These are phyloP conservation scores for Fusarium sacchari DNA, from an alignment of 2,329 filamentous ascomycete species.

Conservation along the genomic window DNA sequence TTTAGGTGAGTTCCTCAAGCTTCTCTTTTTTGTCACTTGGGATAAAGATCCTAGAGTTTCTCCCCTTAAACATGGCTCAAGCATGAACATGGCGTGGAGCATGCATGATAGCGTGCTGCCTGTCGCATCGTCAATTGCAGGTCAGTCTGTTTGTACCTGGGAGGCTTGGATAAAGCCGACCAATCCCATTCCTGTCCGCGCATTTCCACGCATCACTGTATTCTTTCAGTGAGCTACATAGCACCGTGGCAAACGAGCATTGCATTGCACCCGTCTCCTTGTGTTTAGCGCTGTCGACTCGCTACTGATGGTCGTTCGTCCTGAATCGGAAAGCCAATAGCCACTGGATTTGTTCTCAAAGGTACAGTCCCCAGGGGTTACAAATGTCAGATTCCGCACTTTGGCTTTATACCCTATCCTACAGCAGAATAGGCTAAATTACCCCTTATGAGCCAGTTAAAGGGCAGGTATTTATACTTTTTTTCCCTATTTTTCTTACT, in stretches of 20 bases:
- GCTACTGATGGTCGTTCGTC: neutral
- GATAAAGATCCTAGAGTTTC: neutral
- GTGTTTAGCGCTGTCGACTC: slow-evolving; percentile 22
- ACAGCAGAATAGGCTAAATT: too few relatives aligned
- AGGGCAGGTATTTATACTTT: too few relatives aligned
- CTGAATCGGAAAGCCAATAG: slow-evolving; percentile 26
- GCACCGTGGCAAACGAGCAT: neutral
- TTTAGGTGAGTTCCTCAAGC: neutral
- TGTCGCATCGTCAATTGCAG: neutral
- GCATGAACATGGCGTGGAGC: slow-evolving; percentile 16
- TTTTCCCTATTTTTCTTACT: too few relatives aligned
- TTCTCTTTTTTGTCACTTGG: neutral
- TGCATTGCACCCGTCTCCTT: slow-evolving; percentile 4
- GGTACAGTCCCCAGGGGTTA: neutral
- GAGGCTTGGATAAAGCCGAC: slow-evolving; percentile 23
- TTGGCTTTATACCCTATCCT: too few relatives aligned
- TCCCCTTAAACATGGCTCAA: slow-evolving; percentile 1
- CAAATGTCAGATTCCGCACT: too few relatives aligned
- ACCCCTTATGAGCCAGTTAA: too few relatives aligned
- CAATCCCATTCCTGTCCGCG: slow-evolving; percentile 17
- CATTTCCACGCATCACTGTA: neutral
- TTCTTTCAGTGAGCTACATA: neutral
- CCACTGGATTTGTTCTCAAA: slow-evolving; percentile 25
- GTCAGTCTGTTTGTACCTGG: slow-evolving; percentile 7
- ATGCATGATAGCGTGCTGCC: slow-evolving; percentile 6